Percentiles rank a stretch among this genome's conserved stretches.
Evolutionary conservation across 139 green algal genomes (phyloP).

Genomic region (Volvox reticuliferus): DNA sequence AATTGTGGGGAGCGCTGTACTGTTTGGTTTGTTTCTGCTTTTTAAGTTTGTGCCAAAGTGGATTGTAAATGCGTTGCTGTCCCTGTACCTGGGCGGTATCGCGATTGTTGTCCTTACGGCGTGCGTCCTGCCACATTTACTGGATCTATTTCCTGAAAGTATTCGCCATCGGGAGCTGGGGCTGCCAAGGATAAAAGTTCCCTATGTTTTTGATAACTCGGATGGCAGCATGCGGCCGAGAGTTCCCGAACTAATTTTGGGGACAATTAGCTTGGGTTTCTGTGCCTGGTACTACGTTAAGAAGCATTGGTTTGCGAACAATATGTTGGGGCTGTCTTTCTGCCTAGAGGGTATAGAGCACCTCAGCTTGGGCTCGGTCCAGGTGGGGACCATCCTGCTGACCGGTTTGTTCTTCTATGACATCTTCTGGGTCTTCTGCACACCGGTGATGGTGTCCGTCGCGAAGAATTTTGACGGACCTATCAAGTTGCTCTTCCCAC

Average conservation of each 20-base stretch:
- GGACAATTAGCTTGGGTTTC: slow-evolving; percentile 67
- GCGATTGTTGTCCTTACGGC: slow-evolving; percentile 84
- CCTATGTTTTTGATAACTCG: slow-evolving; percentile 55
- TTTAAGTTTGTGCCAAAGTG: slow-evolving; percentile 97
- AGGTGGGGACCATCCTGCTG: slow-evolving; percentile 91
- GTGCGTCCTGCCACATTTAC: slow-evolving; percentile 73
- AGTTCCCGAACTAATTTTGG: slow-evolving; percentile 70
- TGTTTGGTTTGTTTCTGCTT: slow-evolving; percentile 94
- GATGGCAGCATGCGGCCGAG: slow-evolving; percentile 53
- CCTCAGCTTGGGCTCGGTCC: slow-evolving; percentile 87
- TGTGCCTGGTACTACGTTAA: slow-evolving; percentile 87
- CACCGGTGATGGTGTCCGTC: slow-evolving; percentile 96
- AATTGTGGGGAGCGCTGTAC: slow-evolving; percentile 92
- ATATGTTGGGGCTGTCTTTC: slow-evolving; percentile 94
- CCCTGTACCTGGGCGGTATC: slow-evolving; percentile 93
- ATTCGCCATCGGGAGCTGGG: slow-evolving; percentile 50
- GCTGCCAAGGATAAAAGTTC: slow-evolving; percentile 52
- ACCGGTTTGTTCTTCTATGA: slow-evolving; percentile 96
- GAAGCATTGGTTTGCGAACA: slow-evolving; percentile 98
- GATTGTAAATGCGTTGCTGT: slow-evolving; percentile 82
- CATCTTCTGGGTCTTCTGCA: slow-evolving; percentile 99
- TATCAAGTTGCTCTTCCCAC: slow-evolving; percentile 97
- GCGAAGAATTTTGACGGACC: slow-evolving; percentile 98
- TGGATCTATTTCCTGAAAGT: slow-evolving; percentile 60
- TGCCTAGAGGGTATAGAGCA: slow-evolving; percentile 96